A percentile compares a stretch with the other conserved stretches of the same genome.
Conservation (phyloP, 768 basidiomycete species). For the Thelephora aurantiotincta region DNA sequence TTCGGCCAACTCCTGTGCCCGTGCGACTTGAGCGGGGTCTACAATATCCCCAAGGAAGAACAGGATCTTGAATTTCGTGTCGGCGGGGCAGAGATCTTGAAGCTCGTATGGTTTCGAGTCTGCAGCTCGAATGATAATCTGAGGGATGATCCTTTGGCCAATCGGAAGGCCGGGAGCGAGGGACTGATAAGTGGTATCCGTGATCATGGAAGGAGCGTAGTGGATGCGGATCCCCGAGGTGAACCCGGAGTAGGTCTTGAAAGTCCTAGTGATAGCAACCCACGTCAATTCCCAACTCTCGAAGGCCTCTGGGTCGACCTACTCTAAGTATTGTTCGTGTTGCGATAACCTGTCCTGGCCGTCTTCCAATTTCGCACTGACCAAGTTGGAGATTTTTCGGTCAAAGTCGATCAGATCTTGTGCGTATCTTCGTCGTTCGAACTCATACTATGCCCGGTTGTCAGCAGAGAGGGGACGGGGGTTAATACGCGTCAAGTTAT, state of each 20-base stretch:
- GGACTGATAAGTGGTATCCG: slow-evolving; percentile 20
- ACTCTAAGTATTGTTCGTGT: slow-evolving; percentile 32
- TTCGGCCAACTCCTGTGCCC: slow-evolving; percentile 11
- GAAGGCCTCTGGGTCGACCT: slow-evolving; percentile 5
- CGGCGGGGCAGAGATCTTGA: slow-evolving; percentile 34
- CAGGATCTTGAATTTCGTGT: slow-evolving; percentile 35
- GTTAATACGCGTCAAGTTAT: not conserved
- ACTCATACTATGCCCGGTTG: slow-evolving; percentile 27
- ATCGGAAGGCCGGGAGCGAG: slow-evolving; percentile 25
- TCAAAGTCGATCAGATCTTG: slow-evolving; percentile 42
- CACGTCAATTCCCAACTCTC: not conserved
- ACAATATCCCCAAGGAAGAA: slow-evolving; percentile 27
- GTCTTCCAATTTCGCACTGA: slow-evolving; percentile 28
- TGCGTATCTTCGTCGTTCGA: slow-evolving; percentile 37
- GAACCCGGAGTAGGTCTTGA: slow-evolving; percentile 31
- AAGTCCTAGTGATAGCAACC: slow-evolving; percentile 20
- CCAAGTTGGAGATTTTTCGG: slow-evolving; percentile 33
- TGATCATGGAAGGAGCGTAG: slow-evolving; percentile 27
- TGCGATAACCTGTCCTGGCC: slow-evolving; percentile 32
- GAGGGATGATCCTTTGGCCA: slow-evolving; percentile 36
- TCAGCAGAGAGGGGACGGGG: too few species aligned
- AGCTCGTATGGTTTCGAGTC: slow-evolving; percentile 34
- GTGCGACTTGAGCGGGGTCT: slow-evolving; percentile 9
- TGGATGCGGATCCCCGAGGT: slow-evolving; percentile 35
- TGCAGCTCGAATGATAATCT: slow-evolving; percentile 30